A percentile compares a stretch with the other conserved stretches of the same genome.
phyloP scores from a whole-genome alignment of 352 stramenopile species.

The Globisporangium iwayamae region DNA sequence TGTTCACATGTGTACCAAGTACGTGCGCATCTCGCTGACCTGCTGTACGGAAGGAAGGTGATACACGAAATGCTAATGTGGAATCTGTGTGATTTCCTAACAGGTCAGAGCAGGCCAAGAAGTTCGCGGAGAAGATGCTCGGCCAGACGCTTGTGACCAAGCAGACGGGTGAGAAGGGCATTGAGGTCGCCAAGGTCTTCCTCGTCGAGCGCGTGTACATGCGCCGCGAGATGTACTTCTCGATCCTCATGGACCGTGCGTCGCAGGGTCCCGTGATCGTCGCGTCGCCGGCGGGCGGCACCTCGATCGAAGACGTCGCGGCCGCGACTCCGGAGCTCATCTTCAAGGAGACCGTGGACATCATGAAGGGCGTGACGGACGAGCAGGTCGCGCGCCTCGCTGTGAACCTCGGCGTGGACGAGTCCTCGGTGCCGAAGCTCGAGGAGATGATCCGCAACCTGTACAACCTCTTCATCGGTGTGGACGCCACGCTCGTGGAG shows the following conservation, averaged over 20 bases:
- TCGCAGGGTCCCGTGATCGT: conserved; percentile 95
- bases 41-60: background rate
- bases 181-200: conserved; percentile 89
- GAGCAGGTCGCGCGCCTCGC: conserved; percentile 75
- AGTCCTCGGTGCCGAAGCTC: conserved; percentile 47
- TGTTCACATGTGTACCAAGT: conserved; percentile 95
- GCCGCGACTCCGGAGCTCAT: conserved; percentile 91
- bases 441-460: conserved; percentile 83
- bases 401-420: conserved; percentile 65
- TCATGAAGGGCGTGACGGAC: conserved; percentile 88
- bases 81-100: background rate
- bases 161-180: conserved; percentile 88
- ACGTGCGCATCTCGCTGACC: conserved; percentile 4
- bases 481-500: conserved; percentile 97
- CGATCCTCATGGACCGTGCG: conserved; percentile 97
- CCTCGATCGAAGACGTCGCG: conserved; percentile 97
- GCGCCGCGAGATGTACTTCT: conserved; percentile 97
- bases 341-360: conserved; percentile 94
- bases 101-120: conserved; percentile 66
- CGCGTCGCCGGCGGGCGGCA: conserved; percentile 92
- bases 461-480: conserved; percentile 96
- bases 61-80: background rate
- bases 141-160: conserved; percentile 96
- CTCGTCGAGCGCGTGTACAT: conserved; percentile 93
- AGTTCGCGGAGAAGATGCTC: conserved; percentile 89